These are phyloP conservation scores for Coniochaeta sp. DNA, from an alignment of 2,329 filamentous ascomycete genomes.

Conservation along the genomic window DNA sequence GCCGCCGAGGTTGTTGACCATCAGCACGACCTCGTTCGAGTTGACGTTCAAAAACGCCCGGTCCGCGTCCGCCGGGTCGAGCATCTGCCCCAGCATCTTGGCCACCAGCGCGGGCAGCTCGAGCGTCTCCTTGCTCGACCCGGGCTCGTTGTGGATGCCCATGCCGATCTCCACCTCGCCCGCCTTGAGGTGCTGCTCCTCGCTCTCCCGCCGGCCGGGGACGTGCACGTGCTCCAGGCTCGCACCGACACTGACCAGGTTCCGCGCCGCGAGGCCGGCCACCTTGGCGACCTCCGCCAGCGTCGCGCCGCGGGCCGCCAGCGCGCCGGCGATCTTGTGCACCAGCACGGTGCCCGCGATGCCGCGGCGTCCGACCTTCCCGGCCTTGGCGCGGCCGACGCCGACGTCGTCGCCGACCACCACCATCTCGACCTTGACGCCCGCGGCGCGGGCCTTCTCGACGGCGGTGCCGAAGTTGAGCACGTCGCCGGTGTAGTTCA, in stretches of 20 bases:
- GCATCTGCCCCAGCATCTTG: slow-evolving; percentile 63
- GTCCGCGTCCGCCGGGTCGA: slow-evolving; percentile 59
- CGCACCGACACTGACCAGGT: slow-evolving; percentile 78
- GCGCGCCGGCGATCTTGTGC: slow-evolving; percentile 80
- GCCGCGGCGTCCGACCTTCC: slow-evolving; percentile 87
- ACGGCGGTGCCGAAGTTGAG: slow-evolving; percentile 91
- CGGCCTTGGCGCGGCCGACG: slow-evolving; percentile 71
- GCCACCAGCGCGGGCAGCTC: slow-evolving; percentile 47
- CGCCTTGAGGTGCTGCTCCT: slow-evolving; percentile 48
- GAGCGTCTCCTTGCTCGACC: slow-evolving; percentile 42
- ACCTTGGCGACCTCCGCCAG: slow-evolving; percentile 67
- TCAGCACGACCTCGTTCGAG: slow-evolving; percentile 56
- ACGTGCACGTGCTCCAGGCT: slow-evolving; percentile 91
- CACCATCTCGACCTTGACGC: slow-evolving; percentile 76
- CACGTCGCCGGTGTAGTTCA: slow-evolving; percentile 90
- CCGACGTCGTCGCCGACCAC: slow-evolving; percentile 90
- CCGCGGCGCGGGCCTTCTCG: slow-evolving; percentile 80
- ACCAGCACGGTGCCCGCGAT: slow-evolving; percentile 89
- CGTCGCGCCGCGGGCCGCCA: slow-evolving; percentile 63
- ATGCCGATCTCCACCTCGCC: slow-evolving; percentile 62
- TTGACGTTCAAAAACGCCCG: slow-evolving; percentile 61
- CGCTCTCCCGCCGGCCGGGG: slow-evolving; percentile 58
- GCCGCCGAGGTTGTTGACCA: slow-evolving; percentile 71
- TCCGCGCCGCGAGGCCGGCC: slow-evolving; percentile 64
- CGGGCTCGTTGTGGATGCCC: slow-evolving; percentile 70